A percentile compares a stretch with the other conserved stretches of the same genome.
phyloP scores from a whole-genome alignment of 306 rosid species.

The Clitoria ternatea region DNA sequence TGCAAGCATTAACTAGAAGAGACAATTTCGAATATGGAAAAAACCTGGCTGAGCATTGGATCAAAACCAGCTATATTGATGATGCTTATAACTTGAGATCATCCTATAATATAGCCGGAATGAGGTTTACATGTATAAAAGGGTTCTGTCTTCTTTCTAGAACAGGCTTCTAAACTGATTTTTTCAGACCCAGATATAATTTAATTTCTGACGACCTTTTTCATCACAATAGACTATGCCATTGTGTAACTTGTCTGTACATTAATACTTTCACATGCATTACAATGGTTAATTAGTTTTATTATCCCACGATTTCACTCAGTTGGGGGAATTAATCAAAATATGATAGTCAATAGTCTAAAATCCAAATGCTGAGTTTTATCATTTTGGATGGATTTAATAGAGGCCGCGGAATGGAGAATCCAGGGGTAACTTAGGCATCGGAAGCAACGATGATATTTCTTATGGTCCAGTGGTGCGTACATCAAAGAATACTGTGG shows the following conservation, averaged over 20 bases:
- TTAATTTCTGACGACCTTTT: neutral
- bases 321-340: neutral
- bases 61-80: neutral
- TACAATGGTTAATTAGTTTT: neutral
- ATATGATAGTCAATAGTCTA: neutral
- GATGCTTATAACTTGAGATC: neutral
- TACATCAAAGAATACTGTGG: slow-evolving; percentile 86
- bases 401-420: slow-evolving; percentile 42
- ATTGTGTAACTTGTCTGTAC: neutral
- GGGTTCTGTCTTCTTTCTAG: neutral
- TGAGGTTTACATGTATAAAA: neutral
- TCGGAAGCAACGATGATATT: slow-evolving; percentile 32
- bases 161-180: neutral
- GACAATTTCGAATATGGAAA: neutral
- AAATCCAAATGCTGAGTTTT: neutral
- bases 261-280: neutral
- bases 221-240: neutral
- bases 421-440: slow-evolving; percentile 24
- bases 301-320: neutral
- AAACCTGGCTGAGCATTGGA: slow-evolving; percentile 4
- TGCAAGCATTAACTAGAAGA: slow-evolving; percentile 10
- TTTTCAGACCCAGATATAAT: neutral
- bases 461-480: slow-evolving; percentile 65
- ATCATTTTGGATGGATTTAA: slow-evolving; percentile 20
- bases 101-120: neutral